Base-by-base conservation (phyloP, 768 basidiomycete genomes). In the Serendipita sp. region DNA sequence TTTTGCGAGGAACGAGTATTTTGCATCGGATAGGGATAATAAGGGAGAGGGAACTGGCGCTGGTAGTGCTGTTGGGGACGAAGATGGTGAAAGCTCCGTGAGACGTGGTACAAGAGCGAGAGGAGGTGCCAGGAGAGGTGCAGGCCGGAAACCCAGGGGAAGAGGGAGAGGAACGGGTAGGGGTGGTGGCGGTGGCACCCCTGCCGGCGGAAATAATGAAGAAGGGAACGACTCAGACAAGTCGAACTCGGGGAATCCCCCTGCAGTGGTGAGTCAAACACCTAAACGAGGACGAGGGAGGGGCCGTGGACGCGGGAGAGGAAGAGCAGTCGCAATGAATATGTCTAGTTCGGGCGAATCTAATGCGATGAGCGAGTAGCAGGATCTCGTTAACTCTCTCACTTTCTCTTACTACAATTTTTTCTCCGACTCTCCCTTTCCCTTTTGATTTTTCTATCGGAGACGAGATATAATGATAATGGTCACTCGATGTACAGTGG, bases 11-110 rank as follows among this genome's bases (percentile, higher is more conserved):
- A 88, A 86, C 68, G 89, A 90, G 68, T 88, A 78, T 67, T 92
- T 79, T 70, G 88, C 89, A 51, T 84, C 81, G 3, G 86, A 88
- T 30, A 77, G 81, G 51, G 88, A 90, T 69, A 78, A 81, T 18
- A 88, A 89, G 71, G 51, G 76, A 79, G 44, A 69, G 70, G 24
- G 24, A 24, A 24, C 24, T 24, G 24, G 24, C 24, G 30, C 0
- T 11, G 30, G 18, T 34, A 41, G 64, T 51, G 28, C 46, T 65
- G 45, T 64, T 41, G 24, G 24, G 24, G 24, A 24, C 24, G 24
- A 24, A 24, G 24, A 24, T 24, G 24, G 24, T 24, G 24, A 24
- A 24, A 24, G 24, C 24, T 24, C 24, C 24, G 24, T 24, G 24
- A 24, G 24, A 24, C 24, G 58, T 8, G 60, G 62, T 32, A 24